These are phyloP conservation scores for Aspergillaceae sp. DNA, from an alignment of 2,329 filamentous ascomycete genomes.

Conservation along the genomic window DNA sequence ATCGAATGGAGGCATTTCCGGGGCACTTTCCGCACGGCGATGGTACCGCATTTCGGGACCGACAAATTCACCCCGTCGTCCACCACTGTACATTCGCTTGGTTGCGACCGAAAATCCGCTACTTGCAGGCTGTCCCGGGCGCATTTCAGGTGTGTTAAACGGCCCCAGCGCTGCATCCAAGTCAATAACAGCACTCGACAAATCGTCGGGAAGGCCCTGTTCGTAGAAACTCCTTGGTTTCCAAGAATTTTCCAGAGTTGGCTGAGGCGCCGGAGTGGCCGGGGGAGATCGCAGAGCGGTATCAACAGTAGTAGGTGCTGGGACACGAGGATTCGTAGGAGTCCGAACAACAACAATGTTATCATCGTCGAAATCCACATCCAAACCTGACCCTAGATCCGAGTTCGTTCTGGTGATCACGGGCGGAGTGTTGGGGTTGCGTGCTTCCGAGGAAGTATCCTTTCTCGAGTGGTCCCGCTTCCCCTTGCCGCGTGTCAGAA, in stretches of 20 bases:
- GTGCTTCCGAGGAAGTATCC: constrained; percentile 25
- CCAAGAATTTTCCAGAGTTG: constrained; percentile 31
- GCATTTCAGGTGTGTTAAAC: constrained; percentile 61
- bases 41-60: constrained; percentile 44
- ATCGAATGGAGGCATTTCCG: constrained; percentile 42
- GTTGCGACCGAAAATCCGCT: constrained; percentile 34
- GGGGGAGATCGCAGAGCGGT: constrained; percentile 3
- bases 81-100: constrained; percentile 42
- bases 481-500: constrained; percentile 40
- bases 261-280: constrained; percentile 3
- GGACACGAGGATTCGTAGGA: constrained; percentile 29
- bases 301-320: constrained; percentile 14
- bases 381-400: constrained; percentile 34
- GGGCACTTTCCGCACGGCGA: constrained; percentile 43
- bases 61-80: constrained; percentile 37
- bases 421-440: constrained; percentile 27
- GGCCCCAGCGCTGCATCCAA: constrained; percentile 87
- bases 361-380: constrained; percentile 43
- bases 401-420: constrained; percentile 32
- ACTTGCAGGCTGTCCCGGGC: constrained; percentile 20
- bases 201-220: constrained; percentile 49
- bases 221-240: constrained; percentile 39
- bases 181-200: constrained; percentile 76
- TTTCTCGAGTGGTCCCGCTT: constrained; percentile 39
- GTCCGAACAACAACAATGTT: constrained; percentile 41